Evolutionary conservation across 257 asterid genomes (phyloP).

Genomic region (Solanum habrochaites): DNA sequence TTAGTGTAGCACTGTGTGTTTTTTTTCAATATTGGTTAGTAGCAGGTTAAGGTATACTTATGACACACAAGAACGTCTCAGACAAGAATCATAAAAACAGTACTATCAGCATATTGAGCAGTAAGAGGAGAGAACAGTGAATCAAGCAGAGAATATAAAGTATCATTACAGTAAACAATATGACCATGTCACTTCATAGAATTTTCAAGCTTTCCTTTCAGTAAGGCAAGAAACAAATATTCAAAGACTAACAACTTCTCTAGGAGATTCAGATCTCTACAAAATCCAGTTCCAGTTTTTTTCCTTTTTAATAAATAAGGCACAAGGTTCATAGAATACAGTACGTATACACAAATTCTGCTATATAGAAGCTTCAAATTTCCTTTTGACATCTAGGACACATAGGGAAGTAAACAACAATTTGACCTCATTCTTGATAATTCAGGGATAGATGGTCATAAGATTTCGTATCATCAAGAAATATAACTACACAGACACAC

Average conservation of each 20-base stretch:
- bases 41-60: neutral
- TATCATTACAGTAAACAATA: neutral
- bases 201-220: neutral
- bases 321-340: neutral
- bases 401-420: neutral
- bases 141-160: neutral
- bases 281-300: neutral
- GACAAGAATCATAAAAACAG: neutral
- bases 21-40: neutral
- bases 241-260: neutral
- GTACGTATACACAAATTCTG: neutral
- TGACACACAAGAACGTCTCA: neutral
- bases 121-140: neutral
- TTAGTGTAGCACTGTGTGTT: constrained; percentile 58
- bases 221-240: neutral
- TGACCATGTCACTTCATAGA: neutral
- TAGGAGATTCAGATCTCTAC: neutral
- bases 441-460: neutral
- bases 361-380: neutral
- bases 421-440: neutral
- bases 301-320: neutral
- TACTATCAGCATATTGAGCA: neutral
- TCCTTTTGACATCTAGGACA: neutral
- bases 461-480: neutral
- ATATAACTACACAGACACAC: neutral